Base-by-base conservation (phyloP, 1,284 basidiomycete species). In the Termitomyces sp. region DNA sequence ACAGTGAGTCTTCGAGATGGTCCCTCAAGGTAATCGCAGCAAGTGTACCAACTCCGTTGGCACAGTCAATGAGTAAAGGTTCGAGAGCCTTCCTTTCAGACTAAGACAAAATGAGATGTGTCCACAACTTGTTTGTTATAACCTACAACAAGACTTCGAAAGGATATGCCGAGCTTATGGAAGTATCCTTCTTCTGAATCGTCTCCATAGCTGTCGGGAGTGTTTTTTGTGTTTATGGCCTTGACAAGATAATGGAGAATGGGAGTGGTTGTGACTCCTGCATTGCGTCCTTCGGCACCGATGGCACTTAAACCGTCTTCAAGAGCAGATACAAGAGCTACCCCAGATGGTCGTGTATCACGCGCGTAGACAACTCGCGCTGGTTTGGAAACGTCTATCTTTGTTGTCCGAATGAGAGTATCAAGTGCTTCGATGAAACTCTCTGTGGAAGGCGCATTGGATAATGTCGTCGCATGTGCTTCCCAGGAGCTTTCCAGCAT, bases 401-500 rank as follows among this genome's bases (percentile, higher is more conserved):
- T 86, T 50, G 84, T 72, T 12, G 75, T 74, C 52, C 76, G 74
- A 39, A 94, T 79, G 56, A 99, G 73, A 3, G 75, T 68, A 26
- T 86, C 73, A 52, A 98, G 76, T 6, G 80, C 79, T 8, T 77
- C 73, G 51, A 95, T 67, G 68, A 99, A 85, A 33, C 86, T 86
- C 44, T 84, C 80, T 7, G 87, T 84, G 17, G 83, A 83, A 10
- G 79, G 63, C 19, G 93, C 92, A 70, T 99, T 99, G 57, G 95
- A 91, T n/a, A 99, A 75, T 5, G 72, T 71, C 5, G 97, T 96
- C 19, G 96, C 95, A 68, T 96, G 83, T 0, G 71, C 68, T 71
- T 99, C 97, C 97, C 97, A 99, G 33, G 91, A 82, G 1, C 90
- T 77, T 66, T 96, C 91, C n/a, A 99, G 82, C 97, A 99, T 99